A percentile compares a stretch with the other conserved stretches of the same genome.
Evolutionary conservation across 352 stramenopile species (phyloP).

Genomic region (Pythium utonaiense): DNA sequence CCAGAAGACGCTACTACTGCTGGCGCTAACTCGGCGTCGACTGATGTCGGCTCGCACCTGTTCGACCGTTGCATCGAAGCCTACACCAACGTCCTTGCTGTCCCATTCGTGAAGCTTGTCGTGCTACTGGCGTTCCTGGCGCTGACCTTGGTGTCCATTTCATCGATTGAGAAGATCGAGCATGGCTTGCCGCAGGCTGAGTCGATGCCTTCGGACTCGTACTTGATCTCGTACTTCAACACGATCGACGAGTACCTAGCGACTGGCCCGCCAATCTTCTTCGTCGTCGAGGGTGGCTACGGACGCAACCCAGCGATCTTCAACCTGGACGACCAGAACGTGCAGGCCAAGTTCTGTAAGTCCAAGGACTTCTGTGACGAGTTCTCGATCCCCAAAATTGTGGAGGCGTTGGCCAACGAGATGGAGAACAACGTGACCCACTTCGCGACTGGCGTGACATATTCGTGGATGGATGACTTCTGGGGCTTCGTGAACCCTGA

Average conservation of each 20-base stretch:
- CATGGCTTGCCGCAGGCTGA: constrained; percentile 50
- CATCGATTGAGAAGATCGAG: constrained; percentile 45
- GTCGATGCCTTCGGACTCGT: constrained; percentile 55
- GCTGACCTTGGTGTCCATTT: constrained; percentile 46
- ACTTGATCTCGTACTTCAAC: constrained; percentile 52
- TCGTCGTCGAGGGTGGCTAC: constrained; percentile 65
- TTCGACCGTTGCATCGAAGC: constrained; percentile 38
- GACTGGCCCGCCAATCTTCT: constrained; percentile 52
- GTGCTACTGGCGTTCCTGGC: constrained; percentile 53
- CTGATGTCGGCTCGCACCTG: constrained; percentile 17
- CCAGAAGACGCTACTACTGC: background rate
- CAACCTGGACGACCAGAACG: constrained; percentile 28
- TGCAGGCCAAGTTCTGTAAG: constrained; percentile 48
- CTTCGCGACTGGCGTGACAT: constrained; percentile 43
- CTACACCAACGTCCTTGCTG: constrained; percentile 41
- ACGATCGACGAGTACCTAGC: constrained; percentile 45
- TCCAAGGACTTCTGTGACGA: constrained; percentile 61
- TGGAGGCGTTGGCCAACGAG: constrained; percentile 39
- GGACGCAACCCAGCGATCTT: constrained; percentile 39
- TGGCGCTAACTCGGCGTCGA: background rate
- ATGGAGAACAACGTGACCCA: constrained; percentile 34
- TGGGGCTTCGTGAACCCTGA: constrained; percentile 59
- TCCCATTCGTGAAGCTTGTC: constrained; percentile 46
- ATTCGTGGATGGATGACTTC: constrained; percentile 78
- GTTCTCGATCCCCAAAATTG: constrained; percentile 56